phyloP scores from a whole-genome alignment of 2,329 filamentous ascomycete genomes.

The Cyanodermella asteris region DNA sequence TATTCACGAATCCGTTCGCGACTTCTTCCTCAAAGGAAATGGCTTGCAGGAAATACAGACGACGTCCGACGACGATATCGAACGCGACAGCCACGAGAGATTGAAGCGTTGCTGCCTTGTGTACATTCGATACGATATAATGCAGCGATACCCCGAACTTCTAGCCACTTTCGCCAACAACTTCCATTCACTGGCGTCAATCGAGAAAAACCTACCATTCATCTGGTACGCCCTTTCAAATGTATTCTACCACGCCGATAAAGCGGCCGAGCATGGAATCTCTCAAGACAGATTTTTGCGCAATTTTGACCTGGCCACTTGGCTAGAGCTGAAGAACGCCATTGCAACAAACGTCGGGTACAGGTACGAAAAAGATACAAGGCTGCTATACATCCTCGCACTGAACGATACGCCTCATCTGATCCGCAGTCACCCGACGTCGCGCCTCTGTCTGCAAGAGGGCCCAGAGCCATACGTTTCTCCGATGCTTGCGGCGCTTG shows the following conservation, averaged over 20 bases:
- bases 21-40: slow-evolving; percentile 15
- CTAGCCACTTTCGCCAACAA: no score
- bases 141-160: no score
- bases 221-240: slow-evolving; percentile 11
- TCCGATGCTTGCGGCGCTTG: no score
- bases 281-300: slow-evolving; percentile 4
- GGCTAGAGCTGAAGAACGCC: slow-evolving; percentile 14
- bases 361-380: slow-evolving; percentile 8
- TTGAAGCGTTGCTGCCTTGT: slow-evolving; percentile 23
- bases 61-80: no score
- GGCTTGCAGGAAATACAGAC: slow-evolving; percentile 13
- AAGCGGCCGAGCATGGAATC: background rate
- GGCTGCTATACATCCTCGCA: slow-evolving; percentile 8
- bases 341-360: slow-evolving; percentile 14
- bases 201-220: slow-evolving; percentile 16
- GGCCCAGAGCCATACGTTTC: no score
- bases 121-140: slow-evolving; percentile 16
- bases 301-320: slow-evolving; percentile 11
- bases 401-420: background rate
- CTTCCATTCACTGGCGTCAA: no score
- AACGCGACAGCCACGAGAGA: slow-evolving; percentile 19
- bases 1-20: slow-evolving; percentile 8
- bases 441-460: no score
- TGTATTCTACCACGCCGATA: slow-evolving; percentile 13
- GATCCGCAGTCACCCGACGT: slow-evolving; percentile 2